Base-by-base conservation (phyloP, 208 protist species). In the Trypanosoma theileri region DNA sequence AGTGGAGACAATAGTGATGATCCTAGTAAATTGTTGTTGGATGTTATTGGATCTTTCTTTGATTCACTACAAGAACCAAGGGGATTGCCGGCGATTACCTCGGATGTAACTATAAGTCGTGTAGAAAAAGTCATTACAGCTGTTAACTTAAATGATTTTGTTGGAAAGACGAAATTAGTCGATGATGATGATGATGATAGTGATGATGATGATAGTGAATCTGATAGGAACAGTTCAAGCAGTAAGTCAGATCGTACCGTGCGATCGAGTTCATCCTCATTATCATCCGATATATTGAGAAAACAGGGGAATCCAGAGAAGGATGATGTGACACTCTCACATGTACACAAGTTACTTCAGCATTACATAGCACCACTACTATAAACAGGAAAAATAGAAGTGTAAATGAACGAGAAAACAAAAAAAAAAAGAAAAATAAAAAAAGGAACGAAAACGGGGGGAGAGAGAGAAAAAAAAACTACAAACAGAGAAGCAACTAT, bases 41-140 rank as follows among this genome's bases (percentile, higher is more conserved):
- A 84, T 28, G 56, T 92, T 45, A 78, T 80, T 52, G 61, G 63
- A 62, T 85, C 75, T 22, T 92, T 95, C 59, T 81, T 88, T 58
- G 77, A 80, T 45, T 63, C 77, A 41, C 75, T 92, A 0, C 66
- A 69, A 16, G 86, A 92, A 68, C 57, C 78, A 16, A 76, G 85
- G 54, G 84, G 74, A 44, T 52, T 92, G 50, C 77, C 70, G 2
- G 84, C 75, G 16, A 77, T 95, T 16, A 85, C 64, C 22, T 92
- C 89, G 0, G 77, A 83, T 14, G 66, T 79, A 22, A 95, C 86
- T 73, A 68, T 60, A n/a, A 69, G 40, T 26, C 89, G 89, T 56
- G 86, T 95, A 10, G 85, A 92, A 55, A 82, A 79, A 42, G 84
- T 83, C 3, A 68, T 92, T 63, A 22, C 54, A 14, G 64, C 71